phyloP scores from a whole-genome alignment of 2,329 filamentous ascomycete species.

The Apiospora marii region DNA sequence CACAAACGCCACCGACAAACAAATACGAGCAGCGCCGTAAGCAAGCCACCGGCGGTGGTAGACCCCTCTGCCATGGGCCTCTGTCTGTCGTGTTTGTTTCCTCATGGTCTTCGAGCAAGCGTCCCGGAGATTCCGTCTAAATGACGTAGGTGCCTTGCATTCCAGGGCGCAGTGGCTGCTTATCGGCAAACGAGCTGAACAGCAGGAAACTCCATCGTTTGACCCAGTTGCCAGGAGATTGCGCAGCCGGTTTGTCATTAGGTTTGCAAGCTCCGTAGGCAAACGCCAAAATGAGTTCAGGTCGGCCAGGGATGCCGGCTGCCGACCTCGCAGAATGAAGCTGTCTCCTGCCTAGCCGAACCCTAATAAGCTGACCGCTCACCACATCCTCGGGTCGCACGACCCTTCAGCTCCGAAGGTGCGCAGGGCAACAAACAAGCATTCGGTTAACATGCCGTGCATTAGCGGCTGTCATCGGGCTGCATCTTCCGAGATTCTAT shows the following conservation, averaged over 20 bases:
- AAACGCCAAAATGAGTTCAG: background rate
- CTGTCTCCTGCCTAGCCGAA: conserved; percentile 8
- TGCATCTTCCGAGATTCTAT: background rate
- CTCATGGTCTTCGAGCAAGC: background rate
- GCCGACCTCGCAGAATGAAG: background rate
- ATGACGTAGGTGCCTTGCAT: background rate
- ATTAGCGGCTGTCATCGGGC: background rate
- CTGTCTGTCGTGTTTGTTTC: background rate
- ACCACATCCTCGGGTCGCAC: background rate
- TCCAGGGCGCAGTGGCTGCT: background rate
- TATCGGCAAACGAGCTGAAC: background rate
- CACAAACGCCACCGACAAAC: background rate
- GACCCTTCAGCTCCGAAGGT: background rate
- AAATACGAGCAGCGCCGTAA: background rate
- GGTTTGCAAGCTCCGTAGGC: background rate
- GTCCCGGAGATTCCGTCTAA: background rate
- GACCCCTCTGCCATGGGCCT: too few species aligned
- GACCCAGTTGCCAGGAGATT: too few species aligned
- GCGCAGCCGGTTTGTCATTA: background rate
- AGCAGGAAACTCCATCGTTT: background rate
- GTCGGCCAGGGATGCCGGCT: background rate
- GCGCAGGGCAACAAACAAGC: background rate
- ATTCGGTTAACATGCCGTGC: too few species aligned
- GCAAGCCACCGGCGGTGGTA: background rate
- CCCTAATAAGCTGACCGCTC: background rate